Evolutionary conservation across 2,329 filamentous ascomycete genomes (phyloP), one percentile per base, ranked within the genome.

Genomic region (Atkinsonella hypoxylon): DNA sequence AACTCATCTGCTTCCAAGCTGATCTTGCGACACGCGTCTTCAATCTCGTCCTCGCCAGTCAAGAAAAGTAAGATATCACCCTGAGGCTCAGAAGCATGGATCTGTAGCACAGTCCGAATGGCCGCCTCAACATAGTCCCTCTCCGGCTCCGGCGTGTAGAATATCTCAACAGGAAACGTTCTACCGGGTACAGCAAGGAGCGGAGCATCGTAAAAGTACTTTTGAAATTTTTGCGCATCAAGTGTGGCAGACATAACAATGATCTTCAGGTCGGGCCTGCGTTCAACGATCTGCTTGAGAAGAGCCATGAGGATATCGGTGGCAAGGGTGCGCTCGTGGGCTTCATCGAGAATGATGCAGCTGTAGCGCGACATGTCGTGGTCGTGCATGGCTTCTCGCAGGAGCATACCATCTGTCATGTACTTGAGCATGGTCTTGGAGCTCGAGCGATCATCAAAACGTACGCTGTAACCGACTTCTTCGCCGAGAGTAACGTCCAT

Each of bases 331-430:
- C 94, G 82, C 70, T 98, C 93, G 81, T 98, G 93, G 50, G 94
- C 93, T 69, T 98, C 93, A 67, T 98, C 93, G 55, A 98, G 84
- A 69, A 98, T 97, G 65, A 98, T 97, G 62, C 88, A 94, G 74
- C 89, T 93, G 72, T 98, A 98, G 50, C 90, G 86, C 47, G 79
- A 84, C 70, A 98, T 81, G 59, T 94, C 80, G 63, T 90, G 87
- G 67, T 98, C 93, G 69, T 96, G 84, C 83, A 98, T 95, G 51
- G 93, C 90, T 70, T 98, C 93, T 62, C 93, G 78, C 62, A 97
- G 77, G 61, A 98, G 82, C 85, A 98, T 97, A 80, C 94, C 94
- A 64, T 98, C 93, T 43, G 94, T 98, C 93, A 98, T 98, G 75
- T 98, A 98, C 75, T 98, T 98, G 65, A 98, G 80, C 54, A 94